Evolutionary conservation across 1,284 basidiomycete species (phyloP).

Genomic region (Melampsora occidentalis): DNA sequence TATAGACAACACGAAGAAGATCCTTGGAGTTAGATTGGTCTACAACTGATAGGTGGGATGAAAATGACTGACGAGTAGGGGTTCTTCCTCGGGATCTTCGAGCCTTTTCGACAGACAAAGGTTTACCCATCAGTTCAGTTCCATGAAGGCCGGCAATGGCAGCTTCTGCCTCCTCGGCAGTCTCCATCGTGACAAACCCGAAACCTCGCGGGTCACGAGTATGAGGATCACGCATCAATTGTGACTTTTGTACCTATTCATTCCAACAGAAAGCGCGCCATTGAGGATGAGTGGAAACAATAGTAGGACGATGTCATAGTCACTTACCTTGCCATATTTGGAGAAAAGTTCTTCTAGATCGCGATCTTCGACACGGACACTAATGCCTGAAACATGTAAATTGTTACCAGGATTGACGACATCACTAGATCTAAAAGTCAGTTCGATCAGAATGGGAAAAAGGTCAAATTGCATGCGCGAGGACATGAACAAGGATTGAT

Average conservation of each 20-base stretch:
- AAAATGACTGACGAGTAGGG: conserved; percentile 41
- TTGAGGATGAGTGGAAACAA: background rate
- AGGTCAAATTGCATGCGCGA: background rate
- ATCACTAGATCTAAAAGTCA: conserved; percentile 52
- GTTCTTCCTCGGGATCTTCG: conserved; percentile 44
- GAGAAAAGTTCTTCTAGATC: conserved; percentile 82
- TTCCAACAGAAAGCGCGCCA: background rate
- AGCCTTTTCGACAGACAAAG: conserved; percentile 81
- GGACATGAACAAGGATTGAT: too few species aligned
- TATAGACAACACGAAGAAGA: conserved; percentile 19
- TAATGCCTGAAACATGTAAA: conserved; percentile 86
- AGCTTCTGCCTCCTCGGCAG: conserved; percentile 78
- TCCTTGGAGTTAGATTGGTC: background rate
- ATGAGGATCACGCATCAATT: conserved; percentile 96
- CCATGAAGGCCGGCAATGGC: conserved; percentile 78
- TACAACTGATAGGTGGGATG: background rate
- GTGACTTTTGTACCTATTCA: conserved; percentile 63
- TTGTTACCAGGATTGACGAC: conserved; percentile 86
- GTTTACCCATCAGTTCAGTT: conserved; percentile 80
- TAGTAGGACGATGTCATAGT: background rate
- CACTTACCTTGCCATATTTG: conserved; percentile 80
- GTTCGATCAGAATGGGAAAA: background rate
- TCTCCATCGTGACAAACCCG: conserved; percentile 94
- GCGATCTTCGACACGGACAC: conserved; percentile 73
- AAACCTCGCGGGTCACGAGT: conserved; percentile 93